These are phyloP conservation scores for Phytopythium oedochilum DNA, from an alignment of 352 stramenopile genomes.

Conservation along the genomic window DNA sequence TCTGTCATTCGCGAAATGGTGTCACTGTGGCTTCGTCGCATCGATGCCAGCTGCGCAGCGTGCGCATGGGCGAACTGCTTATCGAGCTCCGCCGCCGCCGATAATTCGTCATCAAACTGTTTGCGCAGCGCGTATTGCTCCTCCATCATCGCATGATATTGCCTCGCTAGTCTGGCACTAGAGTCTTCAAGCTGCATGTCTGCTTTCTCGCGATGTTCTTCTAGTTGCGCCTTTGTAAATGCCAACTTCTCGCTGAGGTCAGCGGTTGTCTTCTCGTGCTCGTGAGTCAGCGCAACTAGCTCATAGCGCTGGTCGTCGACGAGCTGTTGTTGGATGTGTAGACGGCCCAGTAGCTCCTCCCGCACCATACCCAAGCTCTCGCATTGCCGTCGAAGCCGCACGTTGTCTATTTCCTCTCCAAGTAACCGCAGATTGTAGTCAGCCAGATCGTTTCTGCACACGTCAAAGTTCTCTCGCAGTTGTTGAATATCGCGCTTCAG, in stretches of 20 bases:
- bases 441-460: background rate
- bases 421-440: too few species aligned
- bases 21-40: slow-evolving; percentile 13
- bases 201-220: slow-evolving; percentile 8
- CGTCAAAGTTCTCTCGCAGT: background rate
- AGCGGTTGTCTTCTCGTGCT: background rate
- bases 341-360: background rate
- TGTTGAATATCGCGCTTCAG: background rate
- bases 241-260: background rate
- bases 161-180: slow-evolving; percentile 6
- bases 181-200: slow-evolving; percentile 17
- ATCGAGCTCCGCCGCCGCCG: background rate
- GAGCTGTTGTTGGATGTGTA: background rate
- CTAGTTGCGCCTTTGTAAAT: background rate
- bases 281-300: background rate
- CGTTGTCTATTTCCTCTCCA: background rate
- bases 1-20: slow-evolving; percentile 28
- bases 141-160: background rate
- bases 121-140: slow-evolving; percentile 9
- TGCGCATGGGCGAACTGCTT: slow-evolving; percentile 1
- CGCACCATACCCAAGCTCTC: background rate
- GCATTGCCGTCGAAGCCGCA: background rate
- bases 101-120: background rate
- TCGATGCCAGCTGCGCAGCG: slow-evolving; percentile 4
- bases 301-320: background rate